Percentiles rank a stretch among this genome's conserved stretches.
Conservation (phyloP, 805 yeast genomes). For the Saturnispora gosingensis region DNA sequence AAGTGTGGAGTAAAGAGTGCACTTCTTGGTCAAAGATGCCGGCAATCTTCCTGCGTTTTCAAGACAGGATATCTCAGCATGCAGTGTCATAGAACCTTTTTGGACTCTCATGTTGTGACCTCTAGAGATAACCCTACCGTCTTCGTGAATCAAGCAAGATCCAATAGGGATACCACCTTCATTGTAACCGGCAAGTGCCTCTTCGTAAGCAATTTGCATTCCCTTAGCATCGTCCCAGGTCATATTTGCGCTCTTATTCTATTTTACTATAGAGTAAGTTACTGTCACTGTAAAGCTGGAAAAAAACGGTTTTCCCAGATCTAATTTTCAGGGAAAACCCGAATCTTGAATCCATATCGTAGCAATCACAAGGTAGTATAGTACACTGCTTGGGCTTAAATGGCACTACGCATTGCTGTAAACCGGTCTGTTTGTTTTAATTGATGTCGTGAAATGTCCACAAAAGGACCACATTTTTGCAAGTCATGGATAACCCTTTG, state of each 20-base stretch:
- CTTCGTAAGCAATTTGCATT: slow-evolving; percentile 59
- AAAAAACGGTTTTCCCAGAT: neutral
- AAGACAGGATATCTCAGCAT: slow-evolving; percentile 85
- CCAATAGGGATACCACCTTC: slow-evolving; percentile 77
- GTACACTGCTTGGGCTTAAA: too few relatives aligned
- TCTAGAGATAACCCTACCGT: slow-evolving; percentile 72
- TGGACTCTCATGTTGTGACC: slow-evolving; percentile 92
- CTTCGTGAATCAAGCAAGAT: slow-evolving; percentile 61
- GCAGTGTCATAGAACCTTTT: slow-evolving; percentile 72
- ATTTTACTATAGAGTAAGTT: neutral
- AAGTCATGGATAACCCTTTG: too few relatives aligned
- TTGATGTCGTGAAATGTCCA: too few relatives aligned
- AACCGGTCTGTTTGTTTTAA: too few relatives aligned
- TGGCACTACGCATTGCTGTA: too few relatives aligned
- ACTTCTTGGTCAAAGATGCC: slow-evolving; percentile 67
- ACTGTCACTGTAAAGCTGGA: neutral
- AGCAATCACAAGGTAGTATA: neutral
- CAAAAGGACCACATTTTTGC: too few relatives aligned
- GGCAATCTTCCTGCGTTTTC: slow-evolving; percentile 87
- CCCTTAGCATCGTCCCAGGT: slow-evolving; percentile 58
- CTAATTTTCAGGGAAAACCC: neutral
- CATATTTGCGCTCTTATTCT: slow-evolving; percentile 23
- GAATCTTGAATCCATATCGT: neutral
- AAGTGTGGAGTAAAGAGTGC: slow-evolving; percentile 86
- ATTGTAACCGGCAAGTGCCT: slow-evolving; percentile 53